phyloP scores from a whole-genome alignment of 1,284 basidiomycete species.

The Cystobasidiaceae sp. region DNA sequence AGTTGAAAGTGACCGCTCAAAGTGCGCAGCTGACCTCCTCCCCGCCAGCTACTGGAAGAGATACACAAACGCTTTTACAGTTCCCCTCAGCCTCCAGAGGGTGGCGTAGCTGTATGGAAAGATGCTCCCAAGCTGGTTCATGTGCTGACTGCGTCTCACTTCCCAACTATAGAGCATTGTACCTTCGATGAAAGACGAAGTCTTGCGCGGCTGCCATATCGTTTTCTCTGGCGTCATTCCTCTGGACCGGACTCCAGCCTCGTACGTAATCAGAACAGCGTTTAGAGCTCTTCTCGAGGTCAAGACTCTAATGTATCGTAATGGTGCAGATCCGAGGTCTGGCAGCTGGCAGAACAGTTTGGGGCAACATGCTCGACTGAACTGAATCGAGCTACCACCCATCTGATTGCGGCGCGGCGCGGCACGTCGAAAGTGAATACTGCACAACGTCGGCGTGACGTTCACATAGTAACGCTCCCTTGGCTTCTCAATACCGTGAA shows the following conservation, averaged over 20 bases:
- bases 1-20: conserved; percentile 38
- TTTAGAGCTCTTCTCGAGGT: neutral
- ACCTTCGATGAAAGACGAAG: conserved; percentile 66
- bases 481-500: conserved; percentile 86
- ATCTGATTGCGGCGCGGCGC: conserved; percentile 80
- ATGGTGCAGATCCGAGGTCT: conserved; percentile 72
- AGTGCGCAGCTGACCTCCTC: conserved; percentile 27
- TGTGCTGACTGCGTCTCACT: neutral
- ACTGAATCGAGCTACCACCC: conserved; percentile 66
- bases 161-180: conserved; percentile 91
- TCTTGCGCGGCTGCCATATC: conserved; percentile 70
- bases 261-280: conserved; percentile 44
- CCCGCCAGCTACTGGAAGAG: conserved; percentile 71
- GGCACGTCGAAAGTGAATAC: conserved; percentile 86
- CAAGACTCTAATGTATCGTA: neutral
- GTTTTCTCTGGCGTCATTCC: conserved; percentile 93
- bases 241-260: conserved; percentile 66
- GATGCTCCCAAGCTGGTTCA: neutral
- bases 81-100: conserved; percentile 27
- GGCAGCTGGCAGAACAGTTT: conserved; percentile 79
- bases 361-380: conserved; percentile 75
- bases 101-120: conserved; percentile 1
- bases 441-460: conserved; percentile 57
- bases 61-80: conserved; percentile 71
- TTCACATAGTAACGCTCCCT: conserved; percentile 75